phyloP scores from a whole-genome alignment of 1,139 yeast species.

The Candida sojae region DNA sequence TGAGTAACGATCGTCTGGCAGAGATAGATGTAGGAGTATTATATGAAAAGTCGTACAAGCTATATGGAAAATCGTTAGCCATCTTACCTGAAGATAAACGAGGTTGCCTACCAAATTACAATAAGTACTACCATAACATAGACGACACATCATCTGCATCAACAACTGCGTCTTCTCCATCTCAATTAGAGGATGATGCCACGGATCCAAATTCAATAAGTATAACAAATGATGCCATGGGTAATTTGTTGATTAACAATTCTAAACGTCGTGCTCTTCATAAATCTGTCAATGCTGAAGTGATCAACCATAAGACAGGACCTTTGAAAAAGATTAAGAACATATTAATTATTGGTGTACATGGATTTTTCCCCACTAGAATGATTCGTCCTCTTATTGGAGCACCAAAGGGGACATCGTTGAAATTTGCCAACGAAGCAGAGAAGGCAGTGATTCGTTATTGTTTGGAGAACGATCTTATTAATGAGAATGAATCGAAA shows the following conservation, averaged over 20 bases:
- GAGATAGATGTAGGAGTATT: slow-evolving; percentile 39
- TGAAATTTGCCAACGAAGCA: slow-evolving; percentile 84
- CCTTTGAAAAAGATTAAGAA: slow-evolving; percentile 43
- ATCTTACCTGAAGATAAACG: slow-evolving; percentile 39
- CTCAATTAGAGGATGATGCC: slow-evolving; percentile 30
- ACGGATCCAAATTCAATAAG: slow-evolving; percentile 38
- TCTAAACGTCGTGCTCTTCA: slow-evolving; percentile 10
- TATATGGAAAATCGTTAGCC: slow-evolving; percentile 43
- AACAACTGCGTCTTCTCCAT: slow-evolving; percentile 14
- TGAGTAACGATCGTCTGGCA: slow-evolving; percentile 19
- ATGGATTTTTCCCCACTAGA: slow-evolving; percentile 90
- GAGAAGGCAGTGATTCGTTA: slow-evolving; percentile 75
- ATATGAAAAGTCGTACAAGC: slow-evolving; percentile 40
- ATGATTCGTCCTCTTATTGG: slow-evolving; percentile 86
- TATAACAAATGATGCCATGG: slow-evolving; percentile 46
- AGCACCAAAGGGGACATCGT: slow-evolving; percentile 91
- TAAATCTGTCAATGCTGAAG: slow-evolving; percentile 21
- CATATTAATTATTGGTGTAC: slow-evolving; percentile 85
- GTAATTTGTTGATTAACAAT: slow-evolving; percentile 41
- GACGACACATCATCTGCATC: background rate
- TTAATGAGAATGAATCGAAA: slow-evolving; percentile 36
- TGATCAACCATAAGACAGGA: slow-evolving; percentile 32
- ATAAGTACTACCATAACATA: slow-evolving; percentile 25
- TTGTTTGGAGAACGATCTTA: slow-evolving; percentile 58
- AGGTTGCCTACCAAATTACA: slow-evolving; percentile 47